A percentile compares a stretch with the other conserved stretches of the same genome.
Evolutionary conservation across 495 filamentous ascomycete species (phyloP).

Genomic region (Pyrenopolyporus hunteri): DNA sequence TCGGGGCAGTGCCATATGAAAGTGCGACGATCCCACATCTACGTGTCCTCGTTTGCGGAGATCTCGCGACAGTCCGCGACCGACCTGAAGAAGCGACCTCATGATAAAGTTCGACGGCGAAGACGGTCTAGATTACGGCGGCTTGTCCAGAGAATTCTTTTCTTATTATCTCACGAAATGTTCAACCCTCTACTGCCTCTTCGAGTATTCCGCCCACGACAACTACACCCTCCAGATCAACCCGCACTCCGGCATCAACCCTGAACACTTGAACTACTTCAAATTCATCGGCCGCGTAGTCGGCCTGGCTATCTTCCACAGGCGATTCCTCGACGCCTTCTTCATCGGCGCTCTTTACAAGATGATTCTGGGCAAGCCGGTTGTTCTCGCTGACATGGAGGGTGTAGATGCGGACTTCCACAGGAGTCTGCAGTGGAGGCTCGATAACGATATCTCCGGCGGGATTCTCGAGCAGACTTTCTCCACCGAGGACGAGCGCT

Average conservation of each 20-base stretch:
- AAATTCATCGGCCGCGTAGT: constrained; percentile 99
- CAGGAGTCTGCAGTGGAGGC: constrained; percentile 90
- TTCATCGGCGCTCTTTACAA: constrained; percentile 99
- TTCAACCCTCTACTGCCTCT: constrained; percentile 99
- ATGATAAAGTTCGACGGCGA: constrained; percentile 99
- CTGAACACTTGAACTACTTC: constrained; percentile 99
- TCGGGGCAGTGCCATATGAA: constrained; percentile 98
- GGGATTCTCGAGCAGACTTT: constrained; percentile 93
- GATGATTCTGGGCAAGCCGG: constrained; percentile 96
- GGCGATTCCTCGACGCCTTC: constrained; percentile 97
- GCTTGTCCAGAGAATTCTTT: constrained; percentile 99
- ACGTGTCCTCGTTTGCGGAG: constrained; percentile 97
- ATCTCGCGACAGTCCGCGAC: constrained; percentile 97
- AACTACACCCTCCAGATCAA: constrained; percentile 99
- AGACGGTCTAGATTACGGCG: constrained; percentile 97
- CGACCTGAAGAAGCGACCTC: constrained; percentile 91
- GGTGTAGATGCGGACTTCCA: constrained; percentile 98
- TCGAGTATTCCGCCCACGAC: constrained; percentile 99
- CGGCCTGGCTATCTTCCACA: constrained; percentile 96
- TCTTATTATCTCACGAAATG: constrained; percentile 99
- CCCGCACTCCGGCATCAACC: constrained; percentile 98
- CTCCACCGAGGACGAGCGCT: constrained; percentile 95
- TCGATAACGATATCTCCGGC: constrained; percentile 93
- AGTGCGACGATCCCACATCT: constrained; percentile 93
- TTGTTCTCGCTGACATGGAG: constrained; percentile 94